A percentile compares a stretch with the other conserved stretches of the same genome.
Conservation (phyloP, 495 filamentous ascomycete species). For the Neurospora sp. region DNA sequence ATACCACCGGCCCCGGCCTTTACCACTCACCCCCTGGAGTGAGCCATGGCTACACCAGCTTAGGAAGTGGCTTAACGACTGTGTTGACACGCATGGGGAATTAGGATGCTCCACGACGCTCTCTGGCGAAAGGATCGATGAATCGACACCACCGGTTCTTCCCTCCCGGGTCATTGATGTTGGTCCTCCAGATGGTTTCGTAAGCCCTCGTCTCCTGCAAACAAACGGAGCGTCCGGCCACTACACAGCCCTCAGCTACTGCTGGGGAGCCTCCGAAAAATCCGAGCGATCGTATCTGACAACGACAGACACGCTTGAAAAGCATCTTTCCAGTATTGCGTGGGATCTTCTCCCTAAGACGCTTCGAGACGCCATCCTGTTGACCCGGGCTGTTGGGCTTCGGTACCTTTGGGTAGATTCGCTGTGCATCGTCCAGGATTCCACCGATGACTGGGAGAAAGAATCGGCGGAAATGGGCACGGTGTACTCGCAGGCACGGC, state of each 20-base stretch:
- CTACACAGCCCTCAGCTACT: neutral
- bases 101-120: too few relatives aligned
- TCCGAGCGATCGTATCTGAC: neutral
- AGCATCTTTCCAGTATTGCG: neutral
- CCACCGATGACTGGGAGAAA: neutral
- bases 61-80: too few relatives aligned
- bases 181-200: neutral
- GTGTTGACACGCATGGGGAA: too few relatives aligned
- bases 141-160: too few relatives aligned
- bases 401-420: neutral
- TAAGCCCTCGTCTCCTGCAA: fast-evolving
- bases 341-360: neutral
- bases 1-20: too few relatives aligned
- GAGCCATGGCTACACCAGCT: too few relatives aligned
- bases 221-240: fast-evolving
- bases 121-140: too few relatives aligned
- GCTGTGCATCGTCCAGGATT: neutral
- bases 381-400: neutral
- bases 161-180: neutral
- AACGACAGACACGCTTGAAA: neutral
- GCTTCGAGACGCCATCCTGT: neutral
- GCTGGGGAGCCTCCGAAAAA: neutral
- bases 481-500: neutral
- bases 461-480: neutral
- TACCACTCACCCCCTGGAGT: too few relatives aligned